A percentile compares a stretch with the other conserved stretches of the same genome.
Conservation (phyloP, 495 filamentous ascomycete species). For the Aspergillus hancockii region DNA sequence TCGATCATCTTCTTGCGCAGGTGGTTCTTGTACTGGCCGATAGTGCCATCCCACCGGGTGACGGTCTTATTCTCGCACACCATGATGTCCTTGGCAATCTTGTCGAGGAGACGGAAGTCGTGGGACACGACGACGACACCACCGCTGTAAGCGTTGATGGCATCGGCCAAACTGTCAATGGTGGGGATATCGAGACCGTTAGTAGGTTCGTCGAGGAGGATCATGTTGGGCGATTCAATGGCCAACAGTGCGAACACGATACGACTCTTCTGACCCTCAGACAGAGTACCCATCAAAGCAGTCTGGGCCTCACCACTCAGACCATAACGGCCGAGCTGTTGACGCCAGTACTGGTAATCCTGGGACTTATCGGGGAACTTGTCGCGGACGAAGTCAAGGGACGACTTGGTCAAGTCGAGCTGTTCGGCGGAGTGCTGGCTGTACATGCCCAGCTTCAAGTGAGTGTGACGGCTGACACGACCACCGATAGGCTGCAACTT, state of each 20-base stretch:
- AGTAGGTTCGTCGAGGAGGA: conserved; percentile 96
- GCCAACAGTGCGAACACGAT: conserved; percentile 97
- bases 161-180: conserved; percentile 95
- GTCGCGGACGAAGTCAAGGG: conserved; percentile 95
- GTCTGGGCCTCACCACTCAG: conserved; percentile 91
- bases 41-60: conserved; percentile 81
- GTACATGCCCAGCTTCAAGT: conserved; percentile 98
- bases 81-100: conserved; percentile 99
- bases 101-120: conserved; percentile 98
- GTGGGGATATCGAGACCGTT: conserved; percentile 99
- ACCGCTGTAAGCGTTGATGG: conserved; percentile 92
- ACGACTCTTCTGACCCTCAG: conserved; percentile 94
- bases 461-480: conserved; percentile 85
- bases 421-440: conserved; percentile 97
- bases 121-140: conserved; percentile 98
- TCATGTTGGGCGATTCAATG: conserved; percentile 96
- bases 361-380: conserved; percentile 87
- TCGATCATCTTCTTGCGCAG: conserved; percentile 94
- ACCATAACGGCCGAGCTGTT: conserved; percentile 93
- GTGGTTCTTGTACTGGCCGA: conserved; percentile 96
- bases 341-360: conserved; percentile 99
- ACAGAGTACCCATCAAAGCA: conserved; percentile 94
- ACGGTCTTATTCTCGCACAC: conserved; percentile 97
- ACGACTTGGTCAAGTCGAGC: conserved; percentile 96
- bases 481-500: conserved; percentile 85